Base-by-base conservation (phyloP, 495 filamentous ascomycete genomes). In the Geoglossum glabrum region DNA sequence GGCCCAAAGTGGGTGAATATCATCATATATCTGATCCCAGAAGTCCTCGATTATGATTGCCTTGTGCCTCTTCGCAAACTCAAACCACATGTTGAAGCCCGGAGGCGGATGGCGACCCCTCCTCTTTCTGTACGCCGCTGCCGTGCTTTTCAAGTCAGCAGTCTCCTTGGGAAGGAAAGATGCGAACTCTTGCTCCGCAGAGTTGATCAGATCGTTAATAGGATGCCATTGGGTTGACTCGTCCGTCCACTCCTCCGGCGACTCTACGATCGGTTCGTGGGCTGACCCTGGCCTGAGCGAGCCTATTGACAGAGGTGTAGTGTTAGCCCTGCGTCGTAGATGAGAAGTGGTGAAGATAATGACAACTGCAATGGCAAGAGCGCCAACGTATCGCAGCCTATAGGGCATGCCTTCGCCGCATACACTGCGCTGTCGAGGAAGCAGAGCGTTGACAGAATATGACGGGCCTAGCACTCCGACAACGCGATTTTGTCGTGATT, bases 1-100 rank as follows among this genome's bases (percentile, higher is more conserved):
- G 11, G 77, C 81, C 78, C 84, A 87, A 62, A 89, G 90, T 0
- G 86, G 86, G 1, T 77, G 71, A 4, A 93, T 66, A 58, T 87
- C 78, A 9, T 74, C 69, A 59, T 83, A 74, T 8, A 92, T 87
- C 57, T 82, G 80, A 60, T 85, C 81, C 61, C 69, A 72, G 60
- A 83, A 92, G 60, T 84, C 77, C 61, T 94, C 86, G 59, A 90
- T 76, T 13, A 89, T 71, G 13, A 79, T 68, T 1, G 85, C 85
- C 7, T n/a, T 13, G 23, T 31, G 2, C 21, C 11, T 54, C 33
- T 23, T n/a, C 28, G 61, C 36, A 40, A 19, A 55, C n/a, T 43
- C 13, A 33, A 56, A 36, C 56, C 55, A 56, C 60, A 46, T 38
- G 45, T 61, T 72, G 56, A 75, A 75, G 2, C 69, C 68, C 9